Conservation (phyloP, 768 basidiomycete species). For the Tephrocybe sp. region DNA sequence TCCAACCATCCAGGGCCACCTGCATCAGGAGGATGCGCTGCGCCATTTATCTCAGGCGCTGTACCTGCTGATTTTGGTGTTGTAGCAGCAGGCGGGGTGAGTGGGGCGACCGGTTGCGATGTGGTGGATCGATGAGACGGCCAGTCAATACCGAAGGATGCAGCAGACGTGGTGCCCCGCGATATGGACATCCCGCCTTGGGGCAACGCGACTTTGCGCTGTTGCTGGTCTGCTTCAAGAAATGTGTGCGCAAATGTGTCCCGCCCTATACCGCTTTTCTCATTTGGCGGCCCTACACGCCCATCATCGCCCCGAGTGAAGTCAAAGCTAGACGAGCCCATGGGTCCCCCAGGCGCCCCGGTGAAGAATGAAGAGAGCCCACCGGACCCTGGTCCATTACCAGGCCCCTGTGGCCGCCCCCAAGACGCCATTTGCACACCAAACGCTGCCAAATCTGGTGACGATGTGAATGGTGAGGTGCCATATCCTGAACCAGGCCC, state of each 20-base stretch:
- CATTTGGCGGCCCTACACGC: constrained; percentile 4
- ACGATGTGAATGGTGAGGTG: neutral
- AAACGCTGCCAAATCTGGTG: constrained; percentile 3
- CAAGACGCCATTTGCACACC: constrained; percentile 2
- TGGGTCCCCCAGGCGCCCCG: neutral
- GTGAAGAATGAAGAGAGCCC: constrained; percentile 5
- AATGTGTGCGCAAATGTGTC: constrained; percentile 27
- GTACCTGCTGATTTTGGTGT: neutral
- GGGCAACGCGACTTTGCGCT: constrained; percentile 7
- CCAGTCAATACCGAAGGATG: constrained; percentile 19
- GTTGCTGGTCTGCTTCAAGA: constrained; percentile 27
- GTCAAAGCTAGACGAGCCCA: constrained; percentile 1
- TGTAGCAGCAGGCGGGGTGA: neutral
- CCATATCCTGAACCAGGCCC: neutral
- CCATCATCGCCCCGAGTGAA: constrained; percentile 3
- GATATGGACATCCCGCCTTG: constrained; percentile 1
- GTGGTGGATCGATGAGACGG: constrained; percentile 7
- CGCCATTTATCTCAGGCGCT: neutral
- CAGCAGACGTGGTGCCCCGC: constrained; percentile 7
- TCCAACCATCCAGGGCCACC: constrained; percentile 11
- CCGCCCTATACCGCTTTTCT: neutral
- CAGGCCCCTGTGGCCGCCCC: constrained; percentile 1
- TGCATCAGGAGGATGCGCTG: neutral
- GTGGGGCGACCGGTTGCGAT: neutral
- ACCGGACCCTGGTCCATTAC: neutral